A percentile compares a stretch with the other conserved stretches of the same genome.
These are phyloP conservation scores for Fusarium bulbicola DNA, from an alignment of 2,329 filamentous ascomycete species.

Conservation along the genomic window DNA sequence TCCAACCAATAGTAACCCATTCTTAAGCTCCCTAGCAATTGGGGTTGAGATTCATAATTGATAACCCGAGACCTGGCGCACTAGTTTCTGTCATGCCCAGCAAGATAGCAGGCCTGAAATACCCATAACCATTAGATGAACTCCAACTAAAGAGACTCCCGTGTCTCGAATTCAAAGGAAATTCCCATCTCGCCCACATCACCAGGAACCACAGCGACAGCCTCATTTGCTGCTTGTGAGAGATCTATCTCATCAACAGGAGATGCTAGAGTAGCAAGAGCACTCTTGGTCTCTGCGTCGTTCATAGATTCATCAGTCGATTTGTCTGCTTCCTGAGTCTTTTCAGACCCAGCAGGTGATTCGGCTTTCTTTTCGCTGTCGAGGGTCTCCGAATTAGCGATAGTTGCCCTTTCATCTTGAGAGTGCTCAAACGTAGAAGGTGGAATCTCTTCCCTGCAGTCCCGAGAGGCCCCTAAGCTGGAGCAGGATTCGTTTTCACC, in stretches of 20 bases:
- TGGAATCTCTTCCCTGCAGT: background rate
- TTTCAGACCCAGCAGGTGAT: background rate
- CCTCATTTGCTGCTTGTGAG: background rate
- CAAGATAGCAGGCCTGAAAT: too few relatives aligned
- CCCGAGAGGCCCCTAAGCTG: background rate
- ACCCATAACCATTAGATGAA: too few relatives aligned
- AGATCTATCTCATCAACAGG: background rate
- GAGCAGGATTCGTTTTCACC: background rate
- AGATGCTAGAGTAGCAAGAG: background rate
- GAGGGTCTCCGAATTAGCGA: background rate
- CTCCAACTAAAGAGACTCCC: too few relatives aligned
- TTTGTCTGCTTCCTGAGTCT: background rate
- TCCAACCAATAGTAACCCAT: background rate
- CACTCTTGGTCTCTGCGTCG: background rate
- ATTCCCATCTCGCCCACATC: too few relatives aligned
- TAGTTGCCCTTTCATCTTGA: background rate
- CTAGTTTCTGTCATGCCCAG: too few relatives aligned
- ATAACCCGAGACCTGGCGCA: too few relatives aligned
- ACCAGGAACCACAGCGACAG: too few relatives aligned
- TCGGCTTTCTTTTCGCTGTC: background rate
- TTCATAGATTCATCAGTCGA: background rate
- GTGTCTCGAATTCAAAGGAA: too few relatives aligned
- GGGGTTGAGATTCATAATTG: too few relatives aligned
- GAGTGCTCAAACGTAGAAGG: background rate
- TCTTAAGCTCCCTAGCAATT: background rate